These are phyloP conservation scores for Malassezia vespertilionis DNA, from an alignment of 1,284 basidiomycete genomes.

Conservation along the genomic window DNA sequence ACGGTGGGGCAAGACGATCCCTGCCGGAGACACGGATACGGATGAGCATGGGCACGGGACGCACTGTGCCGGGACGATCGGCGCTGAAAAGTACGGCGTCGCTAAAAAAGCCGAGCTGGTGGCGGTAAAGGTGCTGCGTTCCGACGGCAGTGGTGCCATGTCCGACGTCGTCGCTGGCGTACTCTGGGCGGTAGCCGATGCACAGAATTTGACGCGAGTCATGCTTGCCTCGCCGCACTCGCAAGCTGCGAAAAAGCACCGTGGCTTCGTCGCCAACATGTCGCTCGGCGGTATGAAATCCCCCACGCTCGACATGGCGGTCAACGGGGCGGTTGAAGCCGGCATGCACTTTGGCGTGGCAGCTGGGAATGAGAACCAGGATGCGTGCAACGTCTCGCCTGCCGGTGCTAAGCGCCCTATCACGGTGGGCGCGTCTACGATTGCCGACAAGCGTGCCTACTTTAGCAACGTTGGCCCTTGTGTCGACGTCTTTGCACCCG, in stretches of 20 bases:
- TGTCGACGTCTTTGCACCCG: constrained; percentile 73
- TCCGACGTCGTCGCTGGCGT: constrained; percentile 67
- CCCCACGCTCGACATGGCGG: constrained; percentile 69
- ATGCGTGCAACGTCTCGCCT: constrained; percentile 72
- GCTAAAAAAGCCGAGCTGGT: constrained; percentile 84
- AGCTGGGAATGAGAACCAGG: constrained; percentile 64
- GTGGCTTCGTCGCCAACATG: constrained; percentile 97
- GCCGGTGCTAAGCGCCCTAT: constrained; percentile 58
- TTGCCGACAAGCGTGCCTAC: constrained; percentile 67
- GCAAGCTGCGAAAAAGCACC: constrained; percentile 62
- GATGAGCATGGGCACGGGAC: constrained; percentile 61
- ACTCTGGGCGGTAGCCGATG: constrained; percentile 64
- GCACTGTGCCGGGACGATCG: constrained; percentile 59
- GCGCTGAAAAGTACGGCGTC: constrained; percentile 72
- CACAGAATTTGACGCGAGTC: constrained; percentile 55
- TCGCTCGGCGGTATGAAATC: constrained; percentile 91
- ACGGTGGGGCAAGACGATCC: constrained; percentile 46
- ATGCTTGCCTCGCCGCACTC: constrained; percentile 57
- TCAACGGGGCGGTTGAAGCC: constrained; percentile 68
- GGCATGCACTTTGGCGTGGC: constrained; percentile 72
- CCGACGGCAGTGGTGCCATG: constrained; percentile 89
- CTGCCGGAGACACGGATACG: constrained; percentile 60
- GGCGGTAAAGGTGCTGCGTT: constrained; percentile 91
- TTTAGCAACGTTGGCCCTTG: constrained; percentile 58
- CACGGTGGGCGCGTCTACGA: constrained; percentile 58